Base-by-base conservation (phyloP, 306 rosid genomes). In the Rosa rugosa region DNA sequence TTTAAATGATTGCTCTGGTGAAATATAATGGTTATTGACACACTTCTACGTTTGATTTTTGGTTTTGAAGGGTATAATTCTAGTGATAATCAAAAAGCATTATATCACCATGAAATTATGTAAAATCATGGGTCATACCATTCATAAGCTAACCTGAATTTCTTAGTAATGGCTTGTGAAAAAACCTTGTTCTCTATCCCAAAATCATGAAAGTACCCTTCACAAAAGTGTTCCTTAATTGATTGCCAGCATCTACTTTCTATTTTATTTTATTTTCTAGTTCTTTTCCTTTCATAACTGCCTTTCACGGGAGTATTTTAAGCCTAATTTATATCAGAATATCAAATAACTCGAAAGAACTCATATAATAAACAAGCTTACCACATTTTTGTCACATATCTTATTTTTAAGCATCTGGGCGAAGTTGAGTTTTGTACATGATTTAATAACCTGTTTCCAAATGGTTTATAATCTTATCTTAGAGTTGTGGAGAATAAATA, bases 381-480 rank as follows among this genome's bases (percentile, higher is more conserved):
- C 14, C 7, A 40, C 11, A 5, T 54, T n/a, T n/a, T n/a, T 9
- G 25, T 41, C 3, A 11, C 68, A 14, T 17, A 41, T 73, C 46
- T 73, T 5, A 4, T 38, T 40, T 13, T 4, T 42, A 54, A 40
- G 38, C 36, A 41, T 56, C 5, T 73, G 45, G 10, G 34, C 6
- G 23, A 57, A 22, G 54, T 66, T 50, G 50, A 49, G 80, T 34
- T 36, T 36, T 65, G 5, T 8, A n/a, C 18, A 8, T 68, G 54
- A 17, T 56, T 42, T 7, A 25, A 9, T 60, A 5, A 27, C 9
- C 77, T 18, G 23, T 17, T 75, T 76, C 16, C 79, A 57, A 81
- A 79, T 69, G 71, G 31, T 69, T 50, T 18, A 25, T 50, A 63
- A 60, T 72, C 51, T 22, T 56, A 27, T 71, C 72, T 60, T 11